These are phyloP conservation scores for Stachybotrys echinatus DNA, from an alignment of 2,329 filamentous ascomycete species.

Conservation along the genomic window DNA sequence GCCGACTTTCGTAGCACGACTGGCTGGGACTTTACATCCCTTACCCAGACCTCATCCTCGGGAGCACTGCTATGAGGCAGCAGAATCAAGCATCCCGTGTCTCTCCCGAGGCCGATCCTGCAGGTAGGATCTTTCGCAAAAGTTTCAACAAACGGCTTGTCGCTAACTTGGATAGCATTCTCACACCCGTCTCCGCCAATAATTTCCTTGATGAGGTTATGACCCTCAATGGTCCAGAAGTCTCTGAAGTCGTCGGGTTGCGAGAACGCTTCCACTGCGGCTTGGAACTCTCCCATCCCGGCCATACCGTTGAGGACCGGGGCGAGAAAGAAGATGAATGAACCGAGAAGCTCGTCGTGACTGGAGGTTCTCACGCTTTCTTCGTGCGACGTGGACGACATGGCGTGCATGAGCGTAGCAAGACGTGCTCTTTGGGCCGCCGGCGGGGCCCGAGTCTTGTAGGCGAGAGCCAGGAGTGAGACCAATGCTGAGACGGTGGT, in stretches of 20 bases:
- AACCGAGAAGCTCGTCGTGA: conserved; percentile 21
- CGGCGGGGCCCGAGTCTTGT: conserved; percentile 19
- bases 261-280: conserved; percentile 22
- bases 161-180: conserved; percentile 16
- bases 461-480: conserved; percentile 26
- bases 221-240: conserved; percentile 26
- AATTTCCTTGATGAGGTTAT: conserved; percentile 26
- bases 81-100: conserved; percentile 17
- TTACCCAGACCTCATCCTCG: conserved; percentile 20
- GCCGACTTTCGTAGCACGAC: conserved; percentile 13
- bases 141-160: conserved; percentile 17
- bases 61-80: conserved; percentile 19
- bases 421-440: conserved; percentile 21
- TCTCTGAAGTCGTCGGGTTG: conserved; percentile 26
- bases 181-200: conserved; percentile 18
- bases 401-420: conserved; percentile 25
- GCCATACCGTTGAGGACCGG: conserved; percentile 29
- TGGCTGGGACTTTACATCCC: conserved; percentile 12
- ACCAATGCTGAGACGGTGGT: conserved; percentile 24
- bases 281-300: conserved; percentile 24
- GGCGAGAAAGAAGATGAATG: conserved; percentile 20
- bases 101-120: conserved; percentile 19
- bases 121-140: conserved; percentile 18
- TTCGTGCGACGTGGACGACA: conserved; percentile 15
- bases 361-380: conserved; percentile 10